These are phyloP conservation scores for Backusella tuberculispora DNA, from an alignment of 192 early-diverging fungal genomes.

Conservation along the genomic window DNA sequence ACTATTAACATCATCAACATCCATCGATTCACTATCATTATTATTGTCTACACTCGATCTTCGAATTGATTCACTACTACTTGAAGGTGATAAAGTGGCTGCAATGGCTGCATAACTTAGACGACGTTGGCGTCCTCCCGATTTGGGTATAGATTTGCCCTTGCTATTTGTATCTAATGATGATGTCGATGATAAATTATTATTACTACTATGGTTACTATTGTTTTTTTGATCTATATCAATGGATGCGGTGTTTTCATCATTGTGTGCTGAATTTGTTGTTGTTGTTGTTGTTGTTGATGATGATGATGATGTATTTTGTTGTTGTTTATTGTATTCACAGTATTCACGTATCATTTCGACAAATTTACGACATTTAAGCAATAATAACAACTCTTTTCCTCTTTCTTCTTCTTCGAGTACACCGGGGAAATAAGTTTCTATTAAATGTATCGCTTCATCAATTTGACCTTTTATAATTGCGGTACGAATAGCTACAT, in stretches of 20 bases:
- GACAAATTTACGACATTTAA: conserved; percentile 87
- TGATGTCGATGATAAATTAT: too few species aligned
- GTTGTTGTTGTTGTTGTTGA: too few species aligned
- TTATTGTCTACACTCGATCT: neutral
- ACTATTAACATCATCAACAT: neutral
- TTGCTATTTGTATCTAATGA: neutral
- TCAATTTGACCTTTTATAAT: conserved; percentile 79
- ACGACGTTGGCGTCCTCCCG: conserved; percentile 6
- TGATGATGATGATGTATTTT: too few species aligned
- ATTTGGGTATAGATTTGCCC: neutral
- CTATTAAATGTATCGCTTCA: conserved; percentile 65
- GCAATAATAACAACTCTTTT: conserved; percentile 62
- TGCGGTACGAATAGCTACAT: conserved; percentile 46
- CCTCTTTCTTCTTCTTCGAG: conserved; percentile 58
- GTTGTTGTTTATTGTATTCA: conserved; percentile 3
- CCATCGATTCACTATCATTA: neutral
- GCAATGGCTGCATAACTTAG: conserved; percentile 35
- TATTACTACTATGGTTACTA: too few species aligned
- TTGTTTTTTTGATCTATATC: neutral
- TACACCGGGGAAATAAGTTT: conserved; percentile 69
- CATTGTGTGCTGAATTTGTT: neutral
- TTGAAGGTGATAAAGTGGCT: conserved; percentile 20
- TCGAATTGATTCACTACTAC: neutral
- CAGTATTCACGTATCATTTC: conserved; percentile 70
- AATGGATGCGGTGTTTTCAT: too few species aligned